A percentile compares a stretch with the other conserved stretches of the same genome.
Evolutionary conservation across 2,329 filamentous ascomycete genomes (phyloP).

Genomic region (Sporothrix mexicana): DNA sequence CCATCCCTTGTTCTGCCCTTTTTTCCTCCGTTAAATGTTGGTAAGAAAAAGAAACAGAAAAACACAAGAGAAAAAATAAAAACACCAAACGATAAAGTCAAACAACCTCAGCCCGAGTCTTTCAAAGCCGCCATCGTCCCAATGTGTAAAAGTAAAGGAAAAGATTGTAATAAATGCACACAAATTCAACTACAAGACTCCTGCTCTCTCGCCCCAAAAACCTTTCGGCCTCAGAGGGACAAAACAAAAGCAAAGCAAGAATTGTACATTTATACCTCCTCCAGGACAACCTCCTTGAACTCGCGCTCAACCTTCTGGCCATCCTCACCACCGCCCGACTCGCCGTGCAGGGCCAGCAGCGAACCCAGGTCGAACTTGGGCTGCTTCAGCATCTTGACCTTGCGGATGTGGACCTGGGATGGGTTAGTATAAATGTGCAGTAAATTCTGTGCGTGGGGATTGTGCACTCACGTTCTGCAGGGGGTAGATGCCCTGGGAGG

Average conservation of each 20-base stretch:
- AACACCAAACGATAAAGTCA: constrained; percentile 33
- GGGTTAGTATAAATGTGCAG: constrained; percentile 32
- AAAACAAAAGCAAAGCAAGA: background rate
- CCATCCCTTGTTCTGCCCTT: constrained; percentile 22
- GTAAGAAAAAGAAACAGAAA: constrained; percentile 10
- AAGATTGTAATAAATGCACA: constrained; percentile 10
- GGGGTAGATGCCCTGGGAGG: constrained; percentile 98
- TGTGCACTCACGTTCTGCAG: constrained; percentile 83
- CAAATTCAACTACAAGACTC: constrained; percentile 1
- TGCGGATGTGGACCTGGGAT: constrained; percentile 93
- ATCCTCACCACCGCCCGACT: constrained; percentile 87
- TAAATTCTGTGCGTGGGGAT: too few relatives aligned
- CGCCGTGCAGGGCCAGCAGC: constrained; percentile 94
- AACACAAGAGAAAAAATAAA: constrained; percentile 30
- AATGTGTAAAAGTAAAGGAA: background rate
- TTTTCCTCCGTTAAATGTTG: background rate
- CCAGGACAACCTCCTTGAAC: constrained; percentile 98
- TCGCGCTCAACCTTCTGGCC: constrained; percentile 99
- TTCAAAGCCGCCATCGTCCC: constrained; percentile 26
- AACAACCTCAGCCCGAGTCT: constrained; percentile 25
- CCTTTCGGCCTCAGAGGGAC: background rate
- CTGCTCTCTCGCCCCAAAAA: constrained; percentile 6
- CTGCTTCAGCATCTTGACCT: constrained; percentile 98
- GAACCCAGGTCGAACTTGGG: constrained; percentile 99
- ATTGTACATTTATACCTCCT: constrained; percentile 75